Conservation (phyloP, 805 yeast genomes). For the Jamesozyma gamospora region DNA sequence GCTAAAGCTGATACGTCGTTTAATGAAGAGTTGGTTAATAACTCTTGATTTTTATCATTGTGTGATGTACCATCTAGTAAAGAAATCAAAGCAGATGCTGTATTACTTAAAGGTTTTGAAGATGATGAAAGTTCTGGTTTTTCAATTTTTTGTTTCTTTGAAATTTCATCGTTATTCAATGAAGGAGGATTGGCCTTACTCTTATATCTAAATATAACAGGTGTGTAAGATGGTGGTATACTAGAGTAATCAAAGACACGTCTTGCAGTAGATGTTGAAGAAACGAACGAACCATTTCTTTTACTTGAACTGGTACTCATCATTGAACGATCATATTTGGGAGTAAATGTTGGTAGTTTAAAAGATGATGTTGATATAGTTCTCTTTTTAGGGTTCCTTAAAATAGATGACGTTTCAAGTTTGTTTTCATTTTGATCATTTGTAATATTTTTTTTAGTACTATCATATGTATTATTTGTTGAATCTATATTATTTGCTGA, state of each 20-base stretch:
- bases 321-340: conserved; percentile 25
- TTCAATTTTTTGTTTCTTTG: not conserved
- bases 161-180: not conserved
- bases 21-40: not conserved
- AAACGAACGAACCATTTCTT: conserved; percentile 6
- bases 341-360: conserved; percentile 29
- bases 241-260: conserved; percentile 32
- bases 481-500: not conserved
- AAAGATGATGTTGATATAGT: conserved; percentile 6
- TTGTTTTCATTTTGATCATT: not conserved
- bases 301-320: conserved; percentile 12
- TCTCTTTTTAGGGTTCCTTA: conserved; percentile 1
- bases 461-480: not conserved
- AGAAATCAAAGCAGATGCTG: conserved; percentile 42
- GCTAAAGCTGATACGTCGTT: conserved; percentile 22
- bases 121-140: not conserved
- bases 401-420: not conserved
- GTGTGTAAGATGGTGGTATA: conserved; percentile 32
- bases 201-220: conserved; percentile 25
- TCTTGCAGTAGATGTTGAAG: conserved; percentile 18
- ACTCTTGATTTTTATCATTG: conserved; percentile 2
- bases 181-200: conserved; percentile 9
- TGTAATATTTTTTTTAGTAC: not conserved
- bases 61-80: conserved; percentile 30
- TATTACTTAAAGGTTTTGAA: conserved; percentile 30